Percentiles rank a stretch among this genome's conserved stretches.
Conservation (phyloP, 1,139 yeast species). For the Martiniozyma asiatica region DNA sequence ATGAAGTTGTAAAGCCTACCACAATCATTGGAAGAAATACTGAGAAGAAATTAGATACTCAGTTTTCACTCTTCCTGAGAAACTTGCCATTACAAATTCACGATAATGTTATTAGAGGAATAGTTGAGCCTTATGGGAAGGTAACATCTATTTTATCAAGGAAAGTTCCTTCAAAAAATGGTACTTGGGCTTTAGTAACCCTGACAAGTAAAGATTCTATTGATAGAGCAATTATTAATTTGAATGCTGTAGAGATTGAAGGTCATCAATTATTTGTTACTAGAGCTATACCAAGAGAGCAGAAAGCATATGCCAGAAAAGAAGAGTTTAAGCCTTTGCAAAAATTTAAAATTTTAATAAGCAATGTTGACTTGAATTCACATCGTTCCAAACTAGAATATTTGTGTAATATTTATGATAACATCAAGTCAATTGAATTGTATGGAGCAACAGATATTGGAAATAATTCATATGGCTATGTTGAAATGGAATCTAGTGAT, state of each 20-base stretch:
- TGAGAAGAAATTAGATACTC: constrained; percentile 10
- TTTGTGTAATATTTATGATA: constrained; percentile 15
- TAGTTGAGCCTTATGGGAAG: constrained; percentile 30
- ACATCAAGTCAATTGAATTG: constrained; percentile 18
- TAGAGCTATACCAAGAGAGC: constrained; percentile 22
- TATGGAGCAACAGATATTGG: constrained; percentile 11
- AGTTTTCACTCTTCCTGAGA: constrained; percentile 32
- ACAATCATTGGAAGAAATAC: no score
- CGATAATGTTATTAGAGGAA: constrained; percentile 24
- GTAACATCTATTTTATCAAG: constrained; percentile 29
- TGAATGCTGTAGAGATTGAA: constrained; percentile 19
- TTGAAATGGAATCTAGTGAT: constrained; percentile 18
- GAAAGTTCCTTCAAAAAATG: constrained; percentile 25
- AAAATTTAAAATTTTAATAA: constrained; percentile 16
- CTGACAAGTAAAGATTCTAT: constrained; percentile 23
- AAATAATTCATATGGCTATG: constrained; percentile 16
- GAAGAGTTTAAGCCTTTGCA: constrained; percentile 11
- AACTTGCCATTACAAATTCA: constrained; percentile 30
- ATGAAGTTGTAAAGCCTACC: no score
- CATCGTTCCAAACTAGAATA: constrained; percentile 13
- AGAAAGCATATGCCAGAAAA: constrained; percentile 16
- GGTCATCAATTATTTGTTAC: constrained; percentile 21
- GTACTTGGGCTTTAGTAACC: constrained; percentile 36
- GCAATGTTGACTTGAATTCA: constrained; percentile 15
- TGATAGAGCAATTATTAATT: constrained; percentile 16